Conservation (phyloP, 306 rosid genomes). For the Oxytropis ochrocephala region DNA sequence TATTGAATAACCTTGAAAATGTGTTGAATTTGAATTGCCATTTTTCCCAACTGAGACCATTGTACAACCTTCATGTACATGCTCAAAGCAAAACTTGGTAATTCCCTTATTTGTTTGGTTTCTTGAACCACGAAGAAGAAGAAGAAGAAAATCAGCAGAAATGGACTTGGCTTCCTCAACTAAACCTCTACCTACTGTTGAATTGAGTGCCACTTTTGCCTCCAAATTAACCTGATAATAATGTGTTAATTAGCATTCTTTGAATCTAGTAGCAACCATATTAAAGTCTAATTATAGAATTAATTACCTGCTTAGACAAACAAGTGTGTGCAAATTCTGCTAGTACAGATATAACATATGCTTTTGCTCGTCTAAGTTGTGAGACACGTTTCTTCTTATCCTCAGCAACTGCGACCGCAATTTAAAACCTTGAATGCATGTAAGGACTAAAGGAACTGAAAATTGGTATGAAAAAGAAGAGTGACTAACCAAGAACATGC, state of each 20-base stretch:
- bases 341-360: conserved; percentile 80
- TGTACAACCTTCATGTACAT: conserved; percentile 55
- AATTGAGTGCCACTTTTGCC: conserved; percentile 66
- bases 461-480: neutral
- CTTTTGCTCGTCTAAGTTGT: conserved; percentile 76
- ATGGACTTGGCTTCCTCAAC: conserved; percentile 57
- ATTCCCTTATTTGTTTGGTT: conserved; percentile 39
- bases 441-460: neutral
- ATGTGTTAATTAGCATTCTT: neutral
- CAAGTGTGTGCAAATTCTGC: conserved; percentile 67
- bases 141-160: conserved; percentile 70
- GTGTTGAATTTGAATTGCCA: conserved; percentile 24
- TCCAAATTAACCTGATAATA: conserved; percentile 72
- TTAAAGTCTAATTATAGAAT: neutral
- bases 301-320: conserved; percentile 67
- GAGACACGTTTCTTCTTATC: conserved; percentile 42
- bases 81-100: conserved; percentile 58
- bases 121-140: conserved; percentile 65
- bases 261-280: neutral
- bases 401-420: conserved; percentile 27
- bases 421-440: neutral
- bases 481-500: conserved; percentile 76
- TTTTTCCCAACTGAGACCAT: conserved; percentile 50
- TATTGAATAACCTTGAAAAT: conserved; percentile 44
- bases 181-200: conserved; percentile 55